phyloP scores from a whole-genome alignment of 768 basidiomycete species.

The Serendipita vermifera region DNA sequence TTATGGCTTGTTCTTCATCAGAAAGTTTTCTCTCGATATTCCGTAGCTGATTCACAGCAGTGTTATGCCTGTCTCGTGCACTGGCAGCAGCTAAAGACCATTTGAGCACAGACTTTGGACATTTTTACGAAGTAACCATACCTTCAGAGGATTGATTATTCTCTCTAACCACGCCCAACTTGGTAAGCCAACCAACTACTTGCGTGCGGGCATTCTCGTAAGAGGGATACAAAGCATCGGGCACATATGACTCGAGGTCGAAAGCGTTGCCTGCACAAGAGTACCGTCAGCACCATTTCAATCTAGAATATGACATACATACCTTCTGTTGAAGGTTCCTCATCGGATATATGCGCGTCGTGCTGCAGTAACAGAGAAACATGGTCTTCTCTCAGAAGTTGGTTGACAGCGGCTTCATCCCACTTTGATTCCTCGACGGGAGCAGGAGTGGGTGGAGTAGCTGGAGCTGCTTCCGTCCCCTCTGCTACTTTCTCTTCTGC shows the following conservation, averaged over 20 bases:
- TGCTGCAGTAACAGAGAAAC: constrained; percentile 64
- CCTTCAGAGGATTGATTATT: constrained; percentile 29
- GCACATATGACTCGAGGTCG: constrained; percentile 68
- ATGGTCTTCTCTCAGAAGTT: constrained; percentile 51
- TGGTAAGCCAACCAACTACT: constrained; percentile 48
- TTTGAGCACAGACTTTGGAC: not conserved
- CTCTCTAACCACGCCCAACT: constrained; percentile 42
- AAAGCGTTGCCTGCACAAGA: constrained; percentile 36
- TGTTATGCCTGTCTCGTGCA: constrained; percentile 47
- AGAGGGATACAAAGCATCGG: constrained; percentile 59
- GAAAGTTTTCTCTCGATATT: constrained; percentile 39
- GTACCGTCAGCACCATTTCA: constrained; percentile 1
- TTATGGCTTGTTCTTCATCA: constrained; percentile 43
- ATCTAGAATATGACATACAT: constrained; percentile 33
- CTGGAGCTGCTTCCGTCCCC: constrained; percentile 19
- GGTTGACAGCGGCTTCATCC: constrained; percentile 42
- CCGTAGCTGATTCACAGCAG: constrained; percentile 50
- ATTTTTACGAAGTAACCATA: constrained; percentile 15
- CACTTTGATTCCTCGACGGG: constrained; percentile 20
- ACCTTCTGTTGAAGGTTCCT: constrained; percentile 26
- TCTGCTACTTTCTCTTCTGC: constrained; percentile 24
- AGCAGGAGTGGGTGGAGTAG: not conserved
- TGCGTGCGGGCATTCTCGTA: constrained; percentile 56
- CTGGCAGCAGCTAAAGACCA: constrained; percentile 37
- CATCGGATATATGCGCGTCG: constrained; percentile 47